Percentiles rank a stretch among this genome's conserved stretches.
phyloP scores from a whole-genome alignment of 371 early-diverging fungal species.

The Lichtheimia corymbifera region DNA sequence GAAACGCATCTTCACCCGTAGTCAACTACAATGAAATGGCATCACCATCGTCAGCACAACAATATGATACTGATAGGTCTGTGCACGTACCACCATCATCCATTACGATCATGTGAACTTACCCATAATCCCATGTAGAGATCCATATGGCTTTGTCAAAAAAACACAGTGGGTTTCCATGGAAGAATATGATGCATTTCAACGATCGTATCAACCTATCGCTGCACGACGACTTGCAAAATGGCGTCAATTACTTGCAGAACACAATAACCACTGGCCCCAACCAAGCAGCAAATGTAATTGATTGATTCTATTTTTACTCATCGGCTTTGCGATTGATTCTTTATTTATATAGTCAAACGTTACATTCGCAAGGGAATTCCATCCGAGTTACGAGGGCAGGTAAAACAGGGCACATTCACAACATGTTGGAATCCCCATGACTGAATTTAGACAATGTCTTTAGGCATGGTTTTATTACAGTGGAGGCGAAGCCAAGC shows the following conservation, averaged over 20 bases:
- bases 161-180: constrained; percentile 61
- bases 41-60: no score
- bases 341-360: constrained; percentile 52
- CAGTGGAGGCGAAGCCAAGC: constrained; percentile 76
- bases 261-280: constrained; percentile 59
- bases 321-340: neutral
- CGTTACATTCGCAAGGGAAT: constrained; percentile 85
- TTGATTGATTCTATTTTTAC: constrained; percentile 1
- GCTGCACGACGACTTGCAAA: constrained; percentile 58
- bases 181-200: constrained; percentile 59
- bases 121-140: constrained; percentile 22
- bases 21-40: no score
- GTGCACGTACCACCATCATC: no score
- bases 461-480: constrained; percentile 79
- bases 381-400: constrained; percentile 73
- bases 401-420: constrained; percentile 42
- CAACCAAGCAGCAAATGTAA: constrained; percentile 62
- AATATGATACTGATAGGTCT: no score
- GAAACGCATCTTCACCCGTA: no score
- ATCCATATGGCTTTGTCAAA: constrained; percentile 70
- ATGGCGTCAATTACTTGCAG: constrained; percentile 62
- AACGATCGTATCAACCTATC: constrained; percentile 59
- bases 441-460: neutral
- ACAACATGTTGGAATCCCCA: neutral
- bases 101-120: no score